Conservation (phyloP, 2,329 filamentous ascomycete species). For the Fusarium sp. region DNA sequence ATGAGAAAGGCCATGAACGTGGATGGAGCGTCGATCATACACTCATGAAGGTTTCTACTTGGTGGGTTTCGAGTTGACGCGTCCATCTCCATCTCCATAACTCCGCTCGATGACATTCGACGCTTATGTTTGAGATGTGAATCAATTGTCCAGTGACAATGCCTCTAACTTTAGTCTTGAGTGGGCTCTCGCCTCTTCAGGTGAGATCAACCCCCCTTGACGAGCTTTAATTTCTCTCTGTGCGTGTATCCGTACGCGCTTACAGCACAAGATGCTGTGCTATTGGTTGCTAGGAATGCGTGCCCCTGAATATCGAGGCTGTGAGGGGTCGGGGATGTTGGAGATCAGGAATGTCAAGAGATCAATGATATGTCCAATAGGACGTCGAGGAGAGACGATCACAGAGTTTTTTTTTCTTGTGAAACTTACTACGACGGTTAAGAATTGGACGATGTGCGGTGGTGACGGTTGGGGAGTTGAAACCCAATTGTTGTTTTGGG, state of each 20-base stretch:
- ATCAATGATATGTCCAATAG: conserved; percentile 18
- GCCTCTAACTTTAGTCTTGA: neutral
- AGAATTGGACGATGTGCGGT: neutral
- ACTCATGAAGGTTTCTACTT: conserved; percentile 8
- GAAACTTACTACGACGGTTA: conserved; percentile 6
- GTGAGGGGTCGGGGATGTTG: conserved; percentile 20
- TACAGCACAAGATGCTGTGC: neutral
- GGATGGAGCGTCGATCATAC: conserved; percentile 33
- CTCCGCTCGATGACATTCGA: conserved; percentile 14
- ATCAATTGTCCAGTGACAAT: conserved; percentile 23
- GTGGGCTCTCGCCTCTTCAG: conserved; percentile 16
- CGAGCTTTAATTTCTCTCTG: conserved; percentile 21
- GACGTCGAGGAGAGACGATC: neutral
- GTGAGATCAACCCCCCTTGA: conserved; percentile 17
- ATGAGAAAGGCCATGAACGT: conserved; percentile 2
- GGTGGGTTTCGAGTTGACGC: conserved; percentile 39
- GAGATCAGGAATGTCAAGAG: conserved; percentile 28
- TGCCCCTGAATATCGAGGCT: conserved; percentile 38
- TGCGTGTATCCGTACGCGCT: neutral
- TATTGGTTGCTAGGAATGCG: conserved; percentile 23
- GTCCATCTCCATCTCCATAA: conserved; percentile 13
- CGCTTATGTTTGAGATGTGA: conserved; percentile 33
- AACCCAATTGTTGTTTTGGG: conserved; percentile 23
- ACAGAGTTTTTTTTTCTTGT: neutral
- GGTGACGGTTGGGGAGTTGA: conserved; percentile 7